Evolutionary conservation across 1,139 yeast genomes (phyloP), one percentile per base, ranked within the genome.

Genomic region (Groenewaldozyma sp.): DNA sequence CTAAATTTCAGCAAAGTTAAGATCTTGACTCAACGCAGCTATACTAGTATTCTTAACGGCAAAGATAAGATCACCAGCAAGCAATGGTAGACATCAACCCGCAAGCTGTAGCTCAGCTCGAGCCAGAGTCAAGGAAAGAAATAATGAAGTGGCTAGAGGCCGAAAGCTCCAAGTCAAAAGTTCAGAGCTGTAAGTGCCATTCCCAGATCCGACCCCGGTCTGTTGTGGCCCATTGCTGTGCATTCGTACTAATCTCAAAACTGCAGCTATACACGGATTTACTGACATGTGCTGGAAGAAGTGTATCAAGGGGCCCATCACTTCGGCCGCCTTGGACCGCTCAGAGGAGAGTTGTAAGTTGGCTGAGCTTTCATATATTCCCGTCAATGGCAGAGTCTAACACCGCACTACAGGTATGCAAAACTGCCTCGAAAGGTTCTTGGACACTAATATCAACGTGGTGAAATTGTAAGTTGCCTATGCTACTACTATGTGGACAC

Each of bases 271-370:
- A 47, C 94, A 86, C 59, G 76, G 72, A 56, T 86, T 84, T 69
- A 87, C 95, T 31, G 88, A 86, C 58, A 71, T 81, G 71, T 88
- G 97, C 61, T 88, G 86, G 70, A 82, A 81, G 60, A 82, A 83
- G 64, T 88, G 97, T 60, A 72, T 86, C 44, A 65, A 73, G 36
- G 65, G 73, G 14, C 71, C 52, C 28, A 45, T 79, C 41, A 67
- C 69, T 40, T 64, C 71, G 39, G 73, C 73, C 33, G 65, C 67
- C 38, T 67, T 87, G 49, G 71, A 71, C 48, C 42, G 64, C 3
- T 60, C 60, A 40, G 96, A 88, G 60, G 84, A 81, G 51, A 62
- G 68, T 34, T 88, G 96, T 59, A 49, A 37, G 58, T 46, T 28
- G 34, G 24, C 5, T 29, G 21, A 29, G 18, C 6, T 19, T n/a